Percentiles rank a stretch among this genome's conserved stretches.
Conservation (phyloP, 495 filamentous ascomycete species). For the Aspergillus taichungensis region DNA sequence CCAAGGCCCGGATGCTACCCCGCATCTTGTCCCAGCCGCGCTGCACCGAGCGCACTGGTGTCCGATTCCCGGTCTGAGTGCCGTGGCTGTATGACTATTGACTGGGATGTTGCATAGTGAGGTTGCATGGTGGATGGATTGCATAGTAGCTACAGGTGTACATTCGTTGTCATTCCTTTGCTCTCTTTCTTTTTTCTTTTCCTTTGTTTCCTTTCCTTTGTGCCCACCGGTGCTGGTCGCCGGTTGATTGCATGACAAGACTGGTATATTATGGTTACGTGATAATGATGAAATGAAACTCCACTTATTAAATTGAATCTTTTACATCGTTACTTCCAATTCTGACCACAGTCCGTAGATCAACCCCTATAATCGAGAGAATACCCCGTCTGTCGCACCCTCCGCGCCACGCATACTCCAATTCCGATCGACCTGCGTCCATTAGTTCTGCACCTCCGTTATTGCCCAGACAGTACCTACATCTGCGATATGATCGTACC, state of each 20-base stretch:
- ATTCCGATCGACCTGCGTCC: constrained; percentile 1
- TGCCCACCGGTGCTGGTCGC: background rate
- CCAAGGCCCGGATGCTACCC: constrained; percentile 11
- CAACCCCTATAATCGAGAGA: background rate
- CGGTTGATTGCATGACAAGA: background rate
- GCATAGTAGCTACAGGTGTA: background rate
- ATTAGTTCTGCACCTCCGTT: background rate
- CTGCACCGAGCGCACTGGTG: constrained; percentile 7
- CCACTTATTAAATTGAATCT: too few relatives aligned
- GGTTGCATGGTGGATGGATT: too few relatives aligned
- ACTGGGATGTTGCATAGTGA: background rate
- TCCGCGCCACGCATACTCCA: background rate
- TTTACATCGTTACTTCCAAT: too few relatives aligned
- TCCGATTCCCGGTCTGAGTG: constrained; percentile 9
- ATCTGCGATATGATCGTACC: constrained; percentile 36
- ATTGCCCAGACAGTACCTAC: constrained; percentile 9
- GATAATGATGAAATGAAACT: too few relatives aligned
- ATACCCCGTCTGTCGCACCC: background rate
- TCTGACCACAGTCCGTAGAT: too few relatives aligned
- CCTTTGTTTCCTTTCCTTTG: background rate
- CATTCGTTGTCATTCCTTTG: background rate
- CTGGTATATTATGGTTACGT: background rate
- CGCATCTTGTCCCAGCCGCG: constrained; percentile 12
- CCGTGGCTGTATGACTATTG: background rate
- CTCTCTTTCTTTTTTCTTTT: background rate